Percentiles rank a stretch among this genome's conserved stretches.
These are phyloP conservation scores for Epichloe amarillans DNA, from an alignment of 2,329 filamentous ascomycete species.

Conservation along the genomic window DNA sequence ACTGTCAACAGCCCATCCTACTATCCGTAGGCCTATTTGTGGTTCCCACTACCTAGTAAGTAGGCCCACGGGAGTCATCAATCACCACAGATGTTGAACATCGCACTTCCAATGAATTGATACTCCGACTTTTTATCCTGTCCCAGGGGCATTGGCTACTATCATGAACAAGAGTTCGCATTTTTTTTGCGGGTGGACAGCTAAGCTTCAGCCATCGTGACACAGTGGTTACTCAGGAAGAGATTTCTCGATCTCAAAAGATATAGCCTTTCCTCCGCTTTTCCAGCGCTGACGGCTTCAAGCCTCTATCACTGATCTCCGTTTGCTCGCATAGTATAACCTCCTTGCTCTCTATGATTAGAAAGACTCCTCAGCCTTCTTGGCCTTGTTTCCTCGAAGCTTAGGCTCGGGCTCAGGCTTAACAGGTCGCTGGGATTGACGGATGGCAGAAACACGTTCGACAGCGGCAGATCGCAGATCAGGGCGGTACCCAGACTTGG, in stretches of 20 bases:
- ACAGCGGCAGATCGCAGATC: conserved; percentile 70
- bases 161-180: background rate
- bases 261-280: background rate
- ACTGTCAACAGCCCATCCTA: too few relatives aligned
- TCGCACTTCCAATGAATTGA: background rate
- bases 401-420: conserved; percentile 65
- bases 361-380: conserved; percentile 45
- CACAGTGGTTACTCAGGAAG: background rate
- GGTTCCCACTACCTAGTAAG: too few relatives aligned
- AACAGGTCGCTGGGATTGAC: conserved; percentile 61
- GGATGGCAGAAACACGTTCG: conserved; percentile 76
- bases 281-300: background rate
- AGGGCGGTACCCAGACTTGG: conserved; percentile 74
- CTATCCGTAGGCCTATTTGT: too few relatives aligned
- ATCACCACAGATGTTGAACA: background rate
- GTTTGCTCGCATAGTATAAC: background rate
- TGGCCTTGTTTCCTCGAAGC: conserved; percentile 66
- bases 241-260: background rate
- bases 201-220: background rate
- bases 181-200: background rate
- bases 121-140: background rate
- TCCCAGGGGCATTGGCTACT: background rate
- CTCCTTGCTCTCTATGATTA: conserved; percentile 9
- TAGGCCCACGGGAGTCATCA: background rate
- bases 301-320: background rate